phyloP scores from a whole-genome alignment of 2,329 filamentous ascomycete genomes.

The Phialophora verrucosa region DNA sequence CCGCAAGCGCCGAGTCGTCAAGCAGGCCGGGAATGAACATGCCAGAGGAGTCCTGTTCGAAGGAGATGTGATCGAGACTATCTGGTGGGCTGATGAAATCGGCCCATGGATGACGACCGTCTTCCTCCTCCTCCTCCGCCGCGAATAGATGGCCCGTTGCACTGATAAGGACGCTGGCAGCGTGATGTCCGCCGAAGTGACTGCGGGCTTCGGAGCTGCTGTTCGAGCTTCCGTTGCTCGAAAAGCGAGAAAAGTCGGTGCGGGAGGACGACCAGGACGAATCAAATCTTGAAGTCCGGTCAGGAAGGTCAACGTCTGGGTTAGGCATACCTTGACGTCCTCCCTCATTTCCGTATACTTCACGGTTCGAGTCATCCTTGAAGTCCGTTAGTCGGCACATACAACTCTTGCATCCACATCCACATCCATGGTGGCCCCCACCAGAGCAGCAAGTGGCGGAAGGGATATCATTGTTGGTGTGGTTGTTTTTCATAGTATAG shows the following conservation, averaged over 20 bases:
- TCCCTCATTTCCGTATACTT: conserved; percentile 14
- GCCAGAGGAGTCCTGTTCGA: conserved; percentile 23
- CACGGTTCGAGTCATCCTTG: conserved; percentile 21
- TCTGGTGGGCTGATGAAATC: conserved; percentile 10
- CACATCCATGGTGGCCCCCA: conserved; percentile 20
- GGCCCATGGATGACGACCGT: conserved; percentile 12
- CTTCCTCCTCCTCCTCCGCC: conserved; percentile 10
- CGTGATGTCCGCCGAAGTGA: conserved; percentile 8
- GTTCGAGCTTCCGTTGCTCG: conserved; percentile 21
- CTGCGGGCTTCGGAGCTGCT: conserved; percentile 21
- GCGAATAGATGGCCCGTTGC: background rate
- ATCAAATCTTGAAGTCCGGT: conserved; percentile 8
- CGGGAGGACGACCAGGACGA: conserved; percentile 15
- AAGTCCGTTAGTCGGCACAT: conserved; percentile 18
- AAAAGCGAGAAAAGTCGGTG: conserved; percentile 11
- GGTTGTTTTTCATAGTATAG: conserved; percentile 3
- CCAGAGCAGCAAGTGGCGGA: conserved; percentile 13
- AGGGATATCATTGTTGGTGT: conserved; percentile 4
- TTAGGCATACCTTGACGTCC: conserved; percentile 12
- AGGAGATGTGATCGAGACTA: conserved; percentile 12
- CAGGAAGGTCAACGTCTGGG: conserved; percentile 13
- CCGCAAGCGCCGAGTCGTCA: conserved; percentile 13
- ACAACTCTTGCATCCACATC: conserved; percentile 26
- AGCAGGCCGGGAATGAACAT: conserved; percentile 25
- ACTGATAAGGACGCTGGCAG: background rate